phyloP scores from a whole-genome alignment of 2,329 filamentous ascomycete species.

The Botryotinia globosa region DNA sequence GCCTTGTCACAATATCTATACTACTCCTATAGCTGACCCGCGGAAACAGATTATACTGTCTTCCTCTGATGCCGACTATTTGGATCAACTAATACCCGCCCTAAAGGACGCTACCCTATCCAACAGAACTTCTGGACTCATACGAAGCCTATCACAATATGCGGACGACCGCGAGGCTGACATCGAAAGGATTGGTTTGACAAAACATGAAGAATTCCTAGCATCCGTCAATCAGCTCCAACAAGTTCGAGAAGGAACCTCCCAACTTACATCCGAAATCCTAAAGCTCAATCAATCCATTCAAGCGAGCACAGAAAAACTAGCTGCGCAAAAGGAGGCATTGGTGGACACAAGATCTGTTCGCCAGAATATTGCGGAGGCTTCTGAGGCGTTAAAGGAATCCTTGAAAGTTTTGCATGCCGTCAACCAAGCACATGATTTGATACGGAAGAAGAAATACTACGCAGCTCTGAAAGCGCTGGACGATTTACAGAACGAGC shows the following conservation, averaged over 20 bases:
- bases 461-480: conserved; percentile 91
- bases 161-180: conserved; percentile 83
- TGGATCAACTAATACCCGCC: conserved; percentile 92
- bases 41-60: conserved; percentile 77
- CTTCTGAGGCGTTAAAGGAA: conserved; percentile 81
- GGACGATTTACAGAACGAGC: conserved; percentile 94
- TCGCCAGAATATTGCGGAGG: conserved; percentile 93
- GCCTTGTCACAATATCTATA: background rate
- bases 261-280: conserved; percentile 85
- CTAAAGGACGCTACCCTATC: conserved; percentile 84
- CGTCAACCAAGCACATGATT: conserved; percentile 90
- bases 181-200: conserved; percentile 91
- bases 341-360: conserved; percentile 90
- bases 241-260: conserved; percentile 84
- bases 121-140: conserved; percentile 68
- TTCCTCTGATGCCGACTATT: conserved; percentile 86
- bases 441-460: conserved; percentile 89
- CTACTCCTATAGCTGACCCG: background rate
- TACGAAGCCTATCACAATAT: conserved; percentile 76
- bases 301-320: conserved; percentile 87
- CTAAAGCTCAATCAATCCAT: conserved; percentile 91
- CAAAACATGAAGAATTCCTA: conserved; percentile 95
- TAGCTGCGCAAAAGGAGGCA: conserved; percentile 91
- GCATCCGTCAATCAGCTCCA: conserved; percentile 93
- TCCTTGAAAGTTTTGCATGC: conserved; percentile 89